phyloP scores from a whole-genome alignment of 495 filamentous ascomycete species.

The Tuber calosporum region DNA sequence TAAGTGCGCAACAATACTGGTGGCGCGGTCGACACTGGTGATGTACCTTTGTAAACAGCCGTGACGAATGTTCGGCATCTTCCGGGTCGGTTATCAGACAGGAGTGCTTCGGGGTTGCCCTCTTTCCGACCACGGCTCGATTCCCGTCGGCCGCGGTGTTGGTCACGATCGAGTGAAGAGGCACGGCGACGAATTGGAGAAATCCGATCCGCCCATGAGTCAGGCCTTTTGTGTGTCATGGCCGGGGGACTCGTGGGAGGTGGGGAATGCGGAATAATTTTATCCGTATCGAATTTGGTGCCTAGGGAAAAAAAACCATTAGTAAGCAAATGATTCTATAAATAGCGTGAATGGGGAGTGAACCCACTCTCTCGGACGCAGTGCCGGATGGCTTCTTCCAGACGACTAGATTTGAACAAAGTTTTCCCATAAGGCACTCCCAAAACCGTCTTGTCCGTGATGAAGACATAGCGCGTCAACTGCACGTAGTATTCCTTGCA shows the following conservation, averaged over 20 bases:
- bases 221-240: constrained; percentile 12
- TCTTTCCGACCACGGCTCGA: constrained; percentile 1
- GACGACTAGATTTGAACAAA: constrained; percentile 87
- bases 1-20: constrained; percentile 81
- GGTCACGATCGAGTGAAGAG: constrained; percentile 15
- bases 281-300: constrained; percentile 27
- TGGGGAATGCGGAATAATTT: constrained; percentile 36
- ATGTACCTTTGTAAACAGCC: constrained; percentile 63
- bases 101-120: constrained; percentile 55
- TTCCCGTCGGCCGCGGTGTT: constrained; percentile 18
- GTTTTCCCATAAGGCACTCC: constrained; percentile 91
- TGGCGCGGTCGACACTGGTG: constrained; percentile 42
- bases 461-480: constrained; percentile 88
- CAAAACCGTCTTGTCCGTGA: constrained; percentile 94
- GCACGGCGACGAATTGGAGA: constrained; percentile 10
- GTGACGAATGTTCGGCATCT: constrained; percentile 93
- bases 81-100: constrained; percentile 77
- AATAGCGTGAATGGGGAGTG: neutral
- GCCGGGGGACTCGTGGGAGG: constrained; percentile 15
- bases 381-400: constrained; percentile 89
- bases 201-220: constrained; percentile 23
- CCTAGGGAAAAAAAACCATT: constrained; percentile 6
- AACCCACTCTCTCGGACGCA: constrained; percentile 60
- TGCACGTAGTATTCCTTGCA: constrained; percentile 94
- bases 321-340: constrained; percentile 10